phyloP scores from a whole-genome alignment of 78 protist genomes.

The Dictyostelium firmibasis region DNA sequence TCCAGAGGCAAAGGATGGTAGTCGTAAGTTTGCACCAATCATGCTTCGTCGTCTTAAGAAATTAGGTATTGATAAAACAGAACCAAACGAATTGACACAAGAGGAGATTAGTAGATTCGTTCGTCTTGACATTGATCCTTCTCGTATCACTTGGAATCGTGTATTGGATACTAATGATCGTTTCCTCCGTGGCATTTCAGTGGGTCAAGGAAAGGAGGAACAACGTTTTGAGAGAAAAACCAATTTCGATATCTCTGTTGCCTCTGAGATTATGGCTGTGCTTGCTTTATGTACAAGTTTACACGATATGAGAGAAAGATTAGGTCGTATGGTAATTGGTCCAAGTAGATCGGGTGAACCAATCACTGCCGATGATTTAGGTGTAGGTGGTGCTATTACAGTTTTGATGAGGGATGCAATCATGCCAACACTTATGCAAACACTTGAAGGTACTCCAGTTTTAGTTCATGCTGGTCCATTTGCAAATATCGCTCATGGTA shows the following conservation, averaged over 20 bases:
- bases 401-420: constrained; percentile 96
- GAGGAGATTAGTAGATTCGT: constrained; percentile 88
- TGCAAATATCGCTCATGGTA: constrained; percentile 99
- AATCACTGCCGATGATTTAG: constrained; percentile 97
- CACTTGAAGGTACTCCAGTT: constrained; percentile 93
- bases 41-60: constrained; percentile 90
- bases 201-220: constrained; percentile 95
- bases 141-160: constrained; percentile 97
- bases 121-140: constrained; percentile 96
- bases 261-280: constrained; percentile 99
- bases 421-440: constrained; percentile 98
- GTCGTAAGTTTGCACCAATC: constrained; percentile 79
- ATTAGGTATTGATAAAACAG: constrained; percentile 91
- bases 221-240: constrained; percentile 87
- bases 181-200: constrained; percentile 92
- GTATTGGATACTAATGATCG: constrained; percentile 96
- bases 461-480: constrained; percentile 99
- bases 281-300: constrained; percentile 90
- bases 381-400: constrained; percentile 96
- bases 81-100: constrained; percentile 89
- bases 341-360: constrained; percentile 83
- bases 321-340: constrained; percentile 89
- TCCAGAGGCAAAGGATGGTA: constrained; percentile 82
- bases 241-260: constrained; percentile 97
- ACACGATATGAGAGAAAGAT: constrained; percentile 90